Base-by-base conservation (phyloP, 176 grass and related monocot genomes). In the Puccinellia tenuiflora region DNA sequence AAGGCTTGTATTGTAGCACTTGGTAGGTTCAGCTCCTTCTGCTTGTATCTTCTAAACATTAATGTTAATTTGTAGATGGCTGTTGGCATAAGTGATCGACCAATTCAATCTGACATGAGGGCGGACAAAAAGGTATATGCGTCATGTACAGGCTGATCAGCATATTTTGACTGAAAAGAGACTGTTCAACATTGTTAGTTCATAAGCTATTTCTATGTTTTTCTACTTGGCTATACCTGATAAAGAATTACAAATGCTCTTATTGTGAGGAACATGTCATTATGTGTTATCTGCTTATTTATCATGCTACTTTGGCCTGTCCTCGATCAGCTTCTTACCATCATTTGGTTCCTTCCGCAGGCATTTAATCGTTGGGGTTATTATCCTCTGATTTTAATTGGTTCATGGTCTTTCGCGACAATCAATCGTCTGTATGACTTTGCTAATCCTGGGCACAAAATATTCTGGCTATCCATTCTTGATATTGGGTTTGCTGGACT, bases 361-460 rank as follows among this genome's bases (percentile, higher is more conserved):
- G 91, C 93, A 70, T 85, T 98, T 82, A 98, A 96, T 76, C 85
- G 89, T 37, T 96, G 96, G 96, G 96, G 93, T 73, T 98, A 98
- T 83, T 98, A 92, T 55, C 96, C 96, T 83, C 86, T 98, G 69
- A 93, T 98, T 93, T 84, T 98, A 65, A 98, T 98, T 21, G 93
- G 91, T 33, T 95, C 96, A 79, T 98, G 96, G 93, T 42, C 91
- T 42, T 98, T 98, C 53, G 96, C 86, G 20, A 98, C 96, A 83
- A 92, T 98, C 71, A 95, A 98, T 81, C 84, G 93, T 78, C 56
- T 95, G 26, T 91, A 98, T 56, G 77, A 88, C 79, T 95, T 95
- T 76, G 70, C 89, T 73, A 88, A 93, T 92, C 91, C 91, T 46
- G 85, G 88, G 22, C 85, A 95, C 73, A 98, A 85, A 83, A 91